A percentile compares a stretch with the other conserved stretches of the same genome.
Conservation (phyloP, 352 stramenopile species). For the Hyaloperonospora arabidopsidis region DNA sequence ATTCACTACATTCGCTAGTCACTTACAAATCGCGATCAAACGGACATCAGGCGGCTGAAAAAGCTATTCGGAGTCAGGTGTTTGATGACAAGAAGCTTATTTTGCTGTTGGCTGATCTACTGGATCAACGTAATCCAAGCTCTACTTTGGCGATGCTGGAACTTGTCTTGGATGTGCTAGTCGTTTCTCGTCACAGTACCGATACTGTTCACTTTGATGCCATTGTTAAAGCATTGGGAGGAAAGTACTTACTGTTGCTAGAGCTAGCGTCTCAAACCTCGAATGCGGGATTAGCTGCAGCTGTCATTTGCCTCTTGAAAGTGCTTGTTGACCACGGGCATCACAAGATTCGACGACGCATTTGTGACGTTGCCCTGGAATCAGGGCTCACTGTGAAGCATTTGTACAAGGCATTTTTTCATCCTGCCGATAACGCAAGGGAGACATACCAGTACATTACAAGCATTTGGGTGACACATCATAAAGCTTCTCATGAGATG, state of each 20-base stretch:
- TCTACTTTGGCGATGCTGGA: slow-evolving; percentile 53
- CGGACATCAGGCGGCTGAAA: slow-evolving; percentile 40
- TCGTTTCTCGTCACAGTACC: slow-evolving; percentile 51
- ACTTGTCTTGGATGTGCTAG: slow-evolving; percentile 52
- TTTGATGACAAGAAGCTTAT: slow-evolving; percentile 63
- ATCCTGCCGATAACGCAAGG: slow-evolving; percentile 41
- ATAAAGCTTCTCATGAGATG: slow-evolving; percentile 67
- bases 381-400: slow-evolving; percentile 48
- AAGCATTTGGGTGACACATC: slow-evolving; percentile 71
- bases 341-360: slow-evolving; percentile 40
- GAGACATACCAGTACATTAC: slow-evolving; percentile 69
- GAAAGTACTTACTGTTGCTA: slow-evolving; percentile 41
- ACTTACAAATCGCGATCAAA: slow-evolving; percentile 40
- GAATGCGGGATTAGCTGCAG: slow-evolving; percentile 51
- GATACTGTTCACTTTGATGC: slow-evolving; percentile 71
- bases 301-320: slow-evolving; percentile 56
- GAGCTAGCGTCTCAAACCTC: slow-evolving; percentile 38
- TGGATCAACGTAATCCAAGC: slow-evolving; percentile 43
- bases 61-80: slow-evolving; percentile 46
- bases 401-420: slow-evolving; percentile 67
- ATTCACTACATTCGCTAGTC: slow-evolving; percentile 54
- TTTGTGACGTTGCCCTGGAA: slow-evolving; percentile 67
- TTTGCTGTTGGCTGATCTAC: slow-evolving; percentile 38
- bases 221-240: slow-evolving; percentile 56
- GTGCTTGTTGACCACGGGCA: slow-evolving; percentile 68